A percentile compares a stretch with the other conserved stretches of the same genome.
These are phyloP conservation scores for Albophoma yamanashiensis DNA, from an alignment of 2,329 filamentous ascomycete genomes.

Conservation along the genomic window DNA sequence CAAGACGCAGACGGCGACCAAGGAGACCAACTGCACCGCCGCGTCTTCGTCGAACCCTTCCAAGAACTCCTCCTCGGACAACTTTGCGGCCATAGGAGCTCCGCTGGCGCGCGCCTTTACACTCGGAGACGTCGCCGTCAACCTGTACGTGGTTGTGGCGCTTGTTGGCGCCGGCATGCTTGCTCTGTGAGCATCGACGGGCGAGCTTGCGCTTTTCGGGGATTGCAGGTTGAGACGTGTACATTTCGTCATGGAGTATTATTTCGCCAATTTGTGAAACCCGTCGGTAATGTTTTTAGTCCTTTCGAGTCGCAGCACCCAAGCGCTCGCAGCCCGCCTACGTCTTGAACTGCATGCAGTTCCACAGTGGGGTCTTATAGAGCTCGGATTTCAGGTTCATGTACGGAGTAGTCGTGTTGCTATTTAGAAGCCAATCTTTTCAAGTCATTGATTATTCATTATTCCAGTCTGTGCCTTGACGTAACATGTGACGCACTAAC, in stretches of 20 bases:
- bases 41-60: background rate
- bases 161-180: background rate
- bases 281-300: background rate
- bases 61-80: background rate
- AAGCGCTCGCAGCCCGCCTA: background rate
- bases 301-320: background rate
- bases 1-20: constrained; percentile 33
- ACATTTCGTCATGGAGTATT: background rate
- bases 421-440: too few relatives aligned
- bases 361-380: too few relatives aligned
- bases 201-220: background rate
- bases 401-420: too few relatives aligned
- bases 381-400: too few relatives aligned
- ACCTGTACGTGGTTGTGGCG: background rate
- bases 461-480: too few relatives aligned
- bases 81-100: background rate
- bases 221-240: background rate
- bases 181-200: background rate
- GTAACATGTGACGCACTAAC: too few relatives aligned
- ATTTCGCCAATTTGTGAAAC: background rate
- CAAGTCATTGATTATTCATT: too few relatives aligned
- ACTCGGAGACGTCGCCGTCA: background rate
- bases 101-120: background rate
- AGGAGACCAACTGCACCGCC: background rate
- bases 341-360: too few relatives aligned